A percentile compares a stretch with the other conserved stretches of the same genome.
phyloP scores from a whole-genome alignment of 768 basidiomycete genomes.

The Asterophora lycoperdoides region DNA sequence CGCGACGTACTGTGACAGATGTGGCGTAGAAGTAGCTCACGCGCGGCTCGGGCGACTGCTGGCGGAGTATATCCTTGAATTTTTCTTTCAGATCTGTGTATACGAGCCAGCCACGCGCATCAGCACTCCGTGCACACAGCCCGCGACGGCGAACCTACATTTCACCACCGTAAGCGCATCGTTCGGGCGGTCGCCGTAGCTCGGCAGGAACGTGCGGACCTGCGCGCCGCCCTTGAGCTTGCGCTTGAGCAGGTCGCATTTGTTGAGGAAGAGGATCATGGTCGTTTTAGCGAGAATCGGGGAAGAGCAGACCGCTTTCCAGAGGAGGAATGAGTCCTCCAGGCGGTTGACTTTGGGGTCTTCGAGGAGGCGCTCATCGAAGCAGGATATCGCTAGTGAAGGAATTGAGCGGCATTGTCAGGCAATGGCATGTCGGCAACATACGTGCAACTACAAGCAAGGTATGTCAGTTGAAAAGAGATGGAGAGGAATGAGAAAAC shows the following conservation, averaged over 20 bases:
- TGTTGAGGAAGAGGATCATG: conserved; percentile 72
- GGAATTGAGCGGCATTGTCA: background rate
- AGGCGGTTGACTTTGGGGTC: conserved; percentile 62
- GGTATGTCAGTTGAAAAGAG: conserved; percentile 4
- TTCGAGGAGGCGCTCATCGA: conserved; percentile 47
- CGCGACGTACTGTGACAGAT: conserved; percentile 51
- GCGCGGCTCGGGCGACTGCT: conserved; percentile 46
- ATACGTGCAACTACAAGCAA: conserved; percentile 47
- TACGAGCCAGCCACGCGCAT: conserved; percentile 8
- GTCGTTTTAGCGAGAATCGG: conserved; percentile 55
- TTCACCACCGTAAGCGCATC: conserved; percentile 48
- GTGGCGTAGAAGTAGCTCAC: conserved; percentile 57
- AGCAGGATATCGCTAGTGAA: conserved; percentile 37
- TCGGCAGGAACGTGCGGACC: conserved; percentile 53
- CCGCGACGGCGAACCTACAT: conserved; percentile 38
- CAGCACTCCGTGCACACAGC: background rate
- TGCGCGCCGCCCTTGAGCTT: conserved; percentile 35
- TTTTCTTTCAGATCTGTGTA: conserved; percentile 39
- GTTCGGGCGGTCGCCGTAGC: conserved; percentile 61
- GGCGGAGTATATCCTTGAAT: conserved; percentile 49
- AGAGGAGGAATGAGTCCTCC: conserved; percentile 69
- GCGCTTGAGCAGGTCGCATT: conserved; percentile 58
- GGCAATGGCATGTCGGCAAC: conserved; percentile 29
- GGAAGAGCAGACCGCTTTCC: conserved; percentile 58
- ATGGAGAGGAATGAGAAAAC: conserved; percentile 33